Evolutionary conservation across 2,329 filamentous ascomycete genomes (phyloP).

Genomic region (Phialocephala subalpina): DNA sequence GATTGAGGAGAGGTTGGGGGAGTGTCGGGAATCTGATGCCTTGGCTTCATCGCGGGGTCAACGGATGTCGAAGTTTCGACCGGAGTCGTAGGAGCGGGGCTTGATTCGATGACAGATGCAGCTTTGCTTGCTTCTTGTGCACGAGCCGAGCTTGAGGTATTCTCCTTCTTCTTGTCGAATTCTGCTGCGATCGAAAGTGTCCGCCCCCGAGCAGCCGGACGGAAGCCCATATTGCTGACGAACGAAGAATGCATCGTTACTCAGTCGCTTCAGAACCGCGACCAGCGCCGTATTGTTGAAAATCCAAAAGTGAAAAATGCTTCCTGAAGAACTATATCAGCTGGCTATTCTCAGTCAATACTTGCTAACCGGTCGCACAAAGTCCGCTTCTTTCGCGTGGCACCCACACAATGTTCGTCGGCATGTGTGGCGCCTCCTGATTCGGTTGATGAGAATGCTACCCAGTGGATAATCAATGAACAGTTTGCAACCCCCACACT

Average conservation of each 20-base stretch:
- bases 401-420: conserved; percentile 7
- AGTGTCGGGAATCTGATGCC: neutral
- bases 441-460: conserved; percentile 6
- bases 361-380: neutral
- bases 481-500: neutral
- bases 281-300: neutral
- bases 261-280: neutral
- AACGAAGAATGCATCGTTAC: neutral
- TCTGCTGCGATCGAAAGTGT: neutral
- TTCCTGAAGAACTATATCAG: neutral
- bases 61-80: neutral
- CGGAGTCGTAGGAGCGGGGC: neutral
- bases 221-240: neutral
- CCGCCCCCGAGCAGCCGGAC: neutral
- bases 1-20: conserved; percentile 8
- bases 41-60: neutral
- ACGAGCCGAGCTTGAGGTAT: neutral
- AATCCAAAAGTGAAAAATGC: neutral
- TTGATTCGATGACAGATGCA: neutral
- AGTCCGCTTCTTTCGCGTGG: neutral
- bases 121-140: neutral
- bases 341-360: neutral
- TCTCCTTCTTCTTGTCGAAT: neutral
- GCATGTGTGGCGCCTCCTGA: conserved; percentile 5
- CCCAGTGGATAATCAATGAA: neutral